Base-by-base conservation (phyloP, 208 protist species). In the Porcisia deanei region DNA sequence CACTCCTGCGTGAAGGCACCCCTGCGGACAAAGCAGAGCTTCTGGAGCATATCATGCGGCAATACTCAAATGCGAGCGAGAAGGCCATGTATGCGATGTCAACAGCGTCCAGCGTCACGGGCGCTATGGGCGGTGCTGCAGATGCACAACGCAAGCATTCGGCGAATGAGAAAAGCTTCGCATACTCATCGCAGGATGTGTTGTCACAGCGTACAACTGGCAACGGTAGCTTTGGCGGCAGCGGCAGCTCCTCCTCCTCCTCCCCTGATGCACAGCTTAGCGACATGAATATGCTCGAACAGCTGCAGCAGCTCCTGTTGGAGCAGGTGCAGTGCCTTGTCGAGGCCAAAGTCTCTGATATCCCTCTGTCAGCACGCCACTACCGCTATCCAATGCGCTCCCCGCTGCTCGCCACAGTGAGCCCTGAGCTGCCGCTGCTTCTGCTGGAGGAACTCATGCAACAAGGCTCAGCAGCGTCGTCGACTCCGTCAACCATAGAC, bases 291-390 rank as follows among this genome's bases (percentile, higher is more conserved):
- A 74, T 79, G 64, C 77, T 75, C 16, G 83, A 89, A 54, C 78
- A 60, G 49, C 77, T 75, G 30, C 85, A 89, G 59, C 78, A 60
- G 43, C 54, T 93, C 12, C 71, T 82, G 20, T 70, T 89, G 55
- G 86, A 93, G 73, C 89, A 93, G 76, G 52, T 93, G 68, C 87
- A 93, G 71, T 93, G 86, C 61, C 77, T 93, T 30, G 89, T 89
- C 3, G 86, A 93, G 78, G 86, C 89, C 25, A 84, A 83, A 53
- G 76, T 91, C 9, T 61, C 79, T 22, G 83, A 84, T 14, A 79
- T 93, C 22, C 76, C 80, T 0, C 71, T 91, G 45, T 72, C 71
- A 6, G 75, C 81, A 10, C 77, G 77, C 14, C 89, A 93, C 70
- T 85, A 88, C 55, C 85, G 85, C 57, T 78, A 85, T 39, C 80